Conservation (phyloP, 2,329 filamentous ascomycete species). For the Metarhizium album region DNA sequence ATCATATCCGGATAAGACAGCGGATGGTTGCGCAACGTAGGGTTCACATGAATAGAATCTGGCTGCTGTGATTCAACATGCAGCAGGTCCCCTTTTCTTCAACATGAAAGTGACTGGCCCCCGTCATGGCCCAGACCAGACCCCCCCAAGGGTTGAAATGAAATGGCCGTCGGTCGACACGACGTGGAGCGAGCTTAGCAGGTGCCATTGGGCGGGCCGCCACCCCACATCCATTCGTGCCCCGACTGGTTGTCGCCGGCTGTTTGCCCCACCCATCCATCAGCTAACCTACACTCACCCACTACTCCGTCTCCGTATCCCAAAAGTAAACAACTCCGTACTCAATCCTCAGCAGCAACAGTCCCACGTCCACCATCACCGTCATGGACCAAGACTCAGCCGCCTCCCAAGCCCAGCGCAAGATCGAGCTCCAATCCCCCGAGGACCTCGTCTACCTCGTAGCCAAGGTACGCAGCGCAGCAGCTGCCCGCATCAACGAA, state of each 20-base stretch:
- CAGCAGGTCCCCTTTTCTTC: neutral
- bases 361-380: neutral
- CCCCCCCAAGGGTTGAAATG: too few species aligned
- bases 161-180: too few species aligned
- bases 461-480: conserved; percentile 56
- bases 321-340: neutral
- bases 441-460: conserved; percentile 63
- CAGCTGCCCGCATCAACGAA: conserved; percentile 54
- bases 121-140: too few species aligned
- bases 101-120: too few species aligned
- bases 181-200: too few species aligned
- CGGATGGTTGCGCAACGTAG: neutral
- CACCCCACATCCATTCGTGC: too few species aligned
- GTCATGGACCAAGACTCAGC: conserved; percentile 25
- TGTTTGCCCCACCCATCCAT: too few species aligned
- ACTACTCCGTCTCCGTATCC: neutral
- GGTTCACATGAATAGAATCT: neutral
- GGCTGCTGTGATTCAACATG: neutral
- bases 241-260: too few species aligned
- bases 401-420: conserved; percentile 45
- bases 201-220: too few species aligned
- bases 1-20: neutral
- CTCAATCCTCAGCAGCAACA: neutral
- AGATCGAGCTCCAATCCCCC: conserved; percentile 69
- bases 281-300: too few species aligned